Evolutionary conservation across 768 basidiomycete species (phyloP).

Genomic region (Boletus sp.): DNA sequence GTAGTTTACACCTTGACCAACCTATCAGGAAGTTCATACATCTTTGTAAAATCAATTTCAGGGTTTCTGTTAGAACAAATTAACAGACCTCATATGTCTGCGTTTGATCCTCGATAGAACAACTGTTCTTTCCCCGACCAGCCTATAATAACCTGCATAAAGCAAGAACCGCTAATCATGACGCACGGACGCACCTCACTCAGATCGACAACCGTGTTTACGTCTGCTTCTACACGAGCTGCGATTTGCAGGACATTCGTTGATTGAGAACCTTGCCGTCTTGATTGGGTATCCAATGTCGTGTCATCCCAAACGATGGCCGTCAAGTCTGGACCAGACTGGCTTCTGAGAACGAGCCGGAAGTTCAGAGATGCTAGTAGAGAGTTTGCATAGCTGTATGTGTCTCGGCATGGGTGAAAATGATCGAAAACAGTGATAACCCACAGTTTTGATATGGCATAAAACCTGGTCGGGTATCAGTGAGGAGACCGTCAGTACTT

Average conservation of each 20-base stretch:
- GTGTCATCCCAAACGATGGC: not conserved
- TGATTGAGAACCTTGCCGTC: not conserved
- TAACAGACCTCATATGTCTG: too few species aligned
- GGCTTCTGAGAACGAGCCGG: not conserved
- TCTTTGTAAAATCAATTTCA: too few species aligned
- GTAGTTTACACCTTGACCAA: too few species aligned
- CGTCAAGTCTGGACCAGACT: not conserved
- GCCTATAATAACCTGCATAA: too few species aligned
- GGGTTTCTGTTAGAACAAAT: too few species aligned
- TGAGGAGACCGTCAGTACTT: not conserved
- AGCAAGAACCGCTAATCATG: too few species aligned
- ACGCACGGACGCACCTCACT: too few species aligned
- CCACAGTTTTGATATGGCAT: not conserved
- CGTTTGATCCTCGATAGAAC: too few species aligned
- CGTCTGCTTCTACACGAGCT: too few species aligned
- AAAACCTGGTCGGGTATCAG: not conserved
- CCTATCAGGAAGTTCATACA: too few species aligned
- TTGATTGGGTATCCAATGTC: not conserved
- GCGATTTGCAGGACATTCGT: not conserved
- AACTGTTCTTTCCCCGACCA: too few species aligned
- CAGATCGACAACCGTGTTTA: too few species aligned
- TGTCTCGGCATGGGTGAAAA: not conserved
- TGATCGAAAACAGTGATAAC: not conserved
- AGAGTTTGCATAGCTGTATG: not conserved
- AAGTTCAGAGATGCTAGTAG: not conserved